Percentiles rank a stretch among this genome's conserved stretches.
Conservation (phyloP, 305 asterid genomes). For the Fraxinus angustifolia region DNA sequence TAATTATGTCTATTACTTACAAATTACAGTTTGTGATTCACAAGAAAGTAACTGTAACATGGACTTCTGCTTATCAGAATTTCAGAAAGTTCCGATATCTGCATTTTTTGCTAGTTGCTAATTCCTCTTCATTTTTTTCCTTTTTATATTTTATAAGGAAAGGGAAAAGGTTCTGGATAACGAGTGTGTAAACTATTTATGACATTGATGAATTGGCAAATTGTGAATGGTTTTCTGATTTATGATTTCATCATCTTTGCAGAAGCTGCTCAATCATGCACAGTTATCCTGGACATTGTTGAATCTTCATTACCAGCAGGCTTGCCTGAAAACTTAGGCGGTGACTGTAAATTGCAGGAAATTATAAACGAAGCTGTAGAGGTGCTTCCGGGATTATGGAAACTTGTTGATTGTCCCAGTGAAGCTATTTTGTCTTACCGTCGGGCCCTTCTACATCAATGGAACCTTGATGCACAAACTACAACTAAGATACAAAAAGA, state of each 20-base stretch:
- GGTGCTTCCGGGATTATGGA: slow-evolving; percentile 84
- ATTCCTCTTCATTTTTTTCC: neutral
- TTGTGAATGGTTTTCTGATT: slow-evolving; percentile 32
- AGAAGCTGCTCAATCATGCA: slow-evolving; percentile 98
- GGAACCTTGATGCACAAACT: slow-evolving; percentile 75
- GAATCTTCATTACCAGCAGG: slow-evolving; percentile 93
- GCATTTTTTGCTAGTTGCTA: neutral
- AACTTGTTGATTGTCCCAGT: slow-evolving; percentile 63
- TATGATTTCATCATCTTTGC: slow-evolving; percentile 43
- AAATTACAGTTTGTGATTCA: neutral
- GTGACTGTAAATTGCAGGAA: slow-evolving; percentile 89
- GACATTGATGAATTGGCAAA: slow-evolving; percentile 7
- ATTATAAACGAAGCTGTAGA: slow-evolving; percentile 73
- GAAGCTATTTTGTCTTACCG: slow-evolving; percentile 77
- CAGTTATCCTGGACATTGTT: slow-evolving; percentile 77
- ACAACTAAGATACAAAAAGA: slow-evolving; percentile 74
- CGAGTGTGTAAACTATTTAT: neutral
- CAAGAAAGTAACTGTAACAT: neutral
- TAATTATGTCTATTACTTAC: neutral
- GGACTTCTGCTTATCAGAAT: neutral
- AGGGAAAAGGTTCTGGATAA: neutral
- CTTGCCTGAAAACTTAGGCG: slow-evolving; percentile 75
- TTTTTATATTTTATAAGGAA: neutral
- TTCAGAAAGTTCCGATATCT: slow-evolving; percentile 17
- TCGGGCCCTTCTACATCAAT: slow-evolving; percentile 74